Base-by-base conservation (phyloP, 2,329 filamentous ascomycete genomes). In the Cordyceps fumosorosea region DNA sequence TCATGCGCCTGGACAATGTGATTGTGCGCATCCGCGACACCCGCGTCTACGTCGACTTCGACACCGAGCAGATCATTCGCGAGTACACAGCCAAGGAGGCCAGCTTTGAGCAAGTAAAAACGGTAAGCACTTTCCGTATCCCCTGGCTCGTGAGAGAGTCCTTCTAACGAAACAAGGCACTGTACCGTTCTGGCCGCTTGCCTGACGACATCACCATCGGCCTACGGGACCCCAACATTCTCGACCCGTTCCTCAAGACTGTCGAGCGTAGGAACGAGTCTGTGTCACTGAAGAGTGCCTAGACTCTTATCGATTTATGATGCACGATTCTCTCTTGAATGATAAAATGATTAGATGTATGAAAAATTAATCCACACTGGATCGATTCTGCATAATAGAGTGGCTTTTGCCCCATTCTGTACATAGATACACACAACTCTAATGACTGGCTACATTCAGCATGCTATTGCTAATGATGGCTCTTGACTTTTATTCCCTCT, bases 81-180 rank as follows among this genome's bases (percentile, higher is more conserved):
- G 93, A 99, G 76, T 97, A 96, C 71, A 90, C 90, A 22, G 88
- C 89, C n/a, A 88, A 89, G 72, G 93, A 99, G 78, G 89, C 89
- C 57, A 82, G 78, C 59, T 97, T 96, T 73, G 88, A 88, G 32
- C 85, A 86, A 40, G 86, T 96, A 12, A 88, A 88, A 72, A 80
- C 82, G 79, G 89, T 90, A 74, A 71, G 83, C 76, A 10, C 5
- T 32, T 10, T 44, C 7, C 16, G 50, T 3, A 3, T 18, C 3
- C 2, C 6, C 24, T 7, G 1, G 18, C 14, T 3, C 6, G 12
- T 24, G n/a, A 22, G 11, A 2, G n/a, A 8, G 6, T 10, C 34
- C 2, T n/a, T 14, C 40, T 50, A 26, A 62, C 32, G 2, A 1
- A 6, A 20, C 34, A 18, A 85, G 82, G 78, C 75, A 57, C 73